These are phyloP conservation scores for Mycothermus thermophilus DNA, from an alignment of 495 filamentous ascomycete genomes.

Conservation along the genomic window DNA sequence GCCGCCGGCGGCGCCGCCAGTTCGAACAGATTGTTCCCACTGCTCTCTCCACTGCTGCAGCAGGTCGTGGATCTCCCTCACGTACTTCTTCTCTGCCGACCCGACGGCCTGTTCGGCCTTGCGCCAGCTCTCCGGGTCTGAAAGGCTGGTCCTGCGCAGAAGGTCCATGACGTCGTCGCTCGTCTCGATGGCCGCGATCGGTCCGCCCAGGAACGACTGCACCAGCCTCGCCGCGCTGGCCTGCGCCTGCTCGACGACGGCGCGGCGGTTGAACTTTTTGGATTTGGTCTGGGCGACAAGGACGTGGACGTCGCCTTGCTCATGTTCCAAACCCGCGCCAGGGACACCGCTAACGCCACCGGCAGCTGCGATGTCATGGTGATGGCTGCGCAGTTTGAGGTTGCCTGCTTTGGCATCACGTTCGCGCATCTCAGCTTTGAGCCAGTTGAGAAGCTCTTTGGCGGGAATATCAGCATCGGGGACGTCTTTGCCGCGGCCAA, in stretches of 20 bases:
- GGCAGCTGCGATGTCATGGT: too few species aligned
- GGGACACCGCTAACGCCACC: conserved; percentile 3
- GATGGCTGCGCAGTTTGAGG: conserved; percentile 12
- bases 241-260: conserved; percentile 72
- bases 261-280: conserved; percentile 79
- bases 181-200: conserved; percentile 78
- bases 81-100: conserved; percentile 67
- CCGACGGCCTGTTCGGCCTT: conserved; percentile 64
- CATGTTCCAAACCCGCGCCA: conserved; percentile 22
- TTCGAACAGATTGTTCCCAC: too few species aligned
- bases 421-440: conserved; percentile 73
- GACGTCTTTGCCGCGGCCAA: conserved; percentile 56
- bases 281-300: conserved; percentile 64
- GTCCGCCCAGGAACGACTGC: conserved; percentile 53
- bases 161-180: conserved; percentile 73
- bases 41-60: conserved; percentile 46
- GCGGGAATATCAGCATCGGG: conserved; percentile 61
- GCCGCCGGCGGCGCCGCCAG: conserved; percentile 32
- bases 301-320: conserved; percentile 65
- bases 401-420: conserved; percentile 29
- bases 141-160: conserved; percentile 59
- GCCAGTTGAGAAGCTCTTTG: conserved; percentile 62
- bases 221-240: conserved; percentile 46
- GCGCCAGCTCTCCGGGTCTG: conserved; percentile 78
- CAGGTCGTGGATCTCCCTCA: conserved; percentile 74